Evolutionary conservation across 371 early-diverging fungal genomes (phyloP), one percentile per base, ranked within the genome.

Genomic region (Polyrhizophydium stewartii): DNA sequence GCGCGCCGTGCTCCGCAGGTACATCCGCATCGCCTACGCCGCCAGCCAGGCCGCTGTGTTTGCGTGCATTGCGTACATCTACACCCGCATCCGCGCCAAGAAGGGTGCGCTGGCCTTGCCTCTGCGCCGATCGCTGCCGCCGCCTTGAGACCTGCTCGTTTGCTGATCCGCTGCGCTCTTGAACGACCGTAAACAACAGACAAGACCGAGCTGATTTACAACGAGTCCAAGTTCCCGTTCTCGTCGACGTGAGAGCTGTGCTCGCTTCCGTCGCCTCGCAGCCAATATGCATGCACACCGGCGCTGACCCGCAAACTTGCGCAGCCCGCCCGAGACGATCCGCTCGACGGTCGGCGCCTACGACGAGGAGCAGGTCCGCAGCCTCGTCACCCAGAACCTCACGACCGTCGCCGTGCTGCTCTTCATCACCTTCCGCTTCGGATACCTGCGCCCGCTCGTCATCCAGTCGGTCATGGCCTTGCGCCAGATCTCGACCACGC

Each of bases 401-500:
- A 84, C 89, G 33, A 86, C 89, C 28, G 66, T 88, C 37, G 79
- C 76, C 51, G 79, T 93, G 64, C 86, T 94, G 69, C 78, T 78
- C 46, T 79, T 88, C 53, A 85, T 94, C 80, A 91, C 94, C 77
- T 89, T 86, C 76, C 86, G 92, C 75, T 94, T 86, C 74, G 89
- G 90, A 51, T 92, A 91, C 64, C 85, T 90, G 62, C 92, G 93
- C 64, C 96, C 96, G 27, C 77, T 96, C 47, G 78, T 94, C 55
- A 77, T 94, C 73, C 96, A 96, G 81, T 86, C 88, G 24, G 80
- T 94, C 64, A 67, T 93, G 55, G 92, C 92, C 17, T 60, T 92
- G 71, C 85, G 89, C 79, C 87, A 86, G 70, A 67, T 91, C 52
- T 65, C 84, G 62, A 78, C 82, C 56, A 84, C 81, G 73, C 90